A percentile compares a stretch with the other conserved stretches of the same genome.
phyloP scores from a whole-genome alignment of 352 stramenopile species.

The Peronospora tabacina region DNA sequence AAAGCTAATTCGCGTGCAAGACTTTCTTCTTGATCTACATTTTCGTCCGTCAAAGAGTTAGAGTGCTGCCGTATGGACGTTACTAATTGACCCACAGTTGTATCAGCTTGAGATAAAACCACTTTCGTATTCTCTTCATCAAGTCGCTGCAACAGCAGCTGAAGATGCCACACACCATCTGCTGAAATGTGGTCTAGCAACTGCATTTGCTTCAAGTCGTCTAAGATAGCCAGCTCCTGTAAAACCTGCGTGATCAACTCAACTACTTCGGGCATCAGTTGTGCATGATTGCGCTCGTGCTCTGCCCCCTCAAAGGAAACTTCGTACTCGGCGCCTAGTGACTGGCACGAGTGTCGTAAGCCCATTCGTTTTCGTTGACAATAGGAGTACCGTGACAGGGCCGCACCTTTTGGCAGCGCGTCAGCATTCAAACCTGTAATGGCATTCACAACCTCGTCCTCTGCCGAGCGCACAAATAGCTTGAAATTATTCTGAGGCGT shows the following conservation, averaged over 20 bases:
- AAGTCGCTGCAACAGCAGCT: slow-evolving; percentile 39
- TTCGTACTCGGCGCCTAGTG: slow-evolving; percentile 51
- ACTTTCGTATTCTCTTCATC: slow-evolving; percentile 21
- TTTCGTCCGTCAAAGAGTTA: slow-evolving; percentile 22
- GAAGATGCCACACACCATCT: slow-evolving; percentile 65
- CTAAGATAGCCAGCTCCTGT: slow-evolving; percentile 57
- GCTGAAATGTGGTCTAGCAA: slow-evolving; percentile 73
- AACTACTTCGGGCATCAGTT: slow-evolving; percentile 57
- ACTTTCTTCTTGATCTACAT: slow-evolving; percentile 43
- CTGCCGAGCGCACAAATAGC: slow-evolving; percentile 74
- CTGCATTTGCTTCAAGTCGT: slow-evolving; percentile 81
- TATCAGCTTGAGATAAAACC: slow-evolving; percentile 5
- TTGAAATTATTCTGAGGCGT: slow-evolving; percentile 89
- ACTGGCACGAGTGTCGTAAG: slow-evolving; percentile 66
- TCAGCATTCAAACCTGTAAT: slow-evolving; percentile 65
- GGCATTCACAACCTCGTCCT: slow-evolving; percentile 73
- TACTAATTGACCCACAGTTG: slow-evolving; percentile 29
- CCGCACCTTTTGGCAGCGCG: slow-evolving; percentile 56
- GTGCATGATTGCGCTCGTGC: slow-evolving; percentile 29
- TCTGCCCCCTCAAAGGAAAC: slow-evolving; percentile 20
- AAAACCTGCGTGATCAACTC: slow-evolving; percentile 72
- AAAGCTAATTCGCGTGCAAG: slow-evolving; percentile 44
- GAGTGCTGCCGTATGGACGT: slow-evolving; percentile 15
- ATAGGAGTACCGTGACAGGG: slow-evolving; percentile 58
- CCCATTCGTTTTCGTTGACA: slow-evolving; percentile 70